Base-by-base conservation (phyloP, 2,329 filamentous ascomycete genomes). In the Neopestalotiopsis sp. region DNA sequence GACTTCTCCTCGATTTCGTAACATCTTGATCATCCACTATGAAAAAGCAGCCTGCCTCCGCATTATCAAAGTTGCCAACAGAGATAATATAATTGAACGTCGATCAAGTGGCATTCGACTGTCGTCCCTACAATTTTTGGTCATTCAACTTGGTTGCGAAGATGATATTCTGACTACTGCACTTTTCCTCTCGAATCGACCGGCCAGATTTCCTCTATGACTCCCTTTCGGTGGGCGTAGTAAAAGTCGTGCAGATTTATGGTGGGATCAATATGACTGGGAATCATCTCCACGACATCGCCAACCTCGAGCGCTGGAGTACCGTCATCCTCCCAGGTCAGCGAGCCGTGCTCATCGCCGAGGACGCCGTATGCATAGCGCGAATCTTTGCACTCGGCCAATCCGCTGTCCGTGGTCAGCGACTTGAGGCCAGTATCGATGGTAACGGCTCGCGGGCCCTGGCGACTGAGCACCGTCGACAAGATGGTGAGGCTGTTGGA, bases 251-350 rank as follows among this genome's bases (percentile, higher is more conserved):
- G 84, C 67, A 87, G 73, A 69, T 87, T 87, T 67, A 87, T 81
- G 0, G 85, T 87, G 0, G 85, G 85, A 72, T 87, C 85, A 67
- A 87, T 87, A 73, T 87, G 85, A 71, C 85, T 87, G 0, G 85
- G 85, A 13, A 87, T 75, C 84, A 87, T 86, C 75, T 86, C 83
- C 12, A 86, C 80, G 4, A 82, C 75, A 73, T 86, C 84, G 0
- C 84, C 84, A 34, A 86, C 77, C 2, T 74, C 72, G 59, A 86
- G 73, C 2, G 72, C 77, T 1, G 78, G 78, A 12, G 72, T 61
- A 10, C 32, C 59, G 24, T 60, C 67, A 59, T 68, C 80, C 3
- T 81, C 80, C 84, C 84, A 86, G 10, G 59, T 78, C 59, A 86
- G 71, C 3, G 80, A 81, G 1, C 84, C 84, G 65, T 86, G 84